Conservation (phyloP, 805 yeast genomes). For the Hemisphaericaspora nanyangensis region DNA sequence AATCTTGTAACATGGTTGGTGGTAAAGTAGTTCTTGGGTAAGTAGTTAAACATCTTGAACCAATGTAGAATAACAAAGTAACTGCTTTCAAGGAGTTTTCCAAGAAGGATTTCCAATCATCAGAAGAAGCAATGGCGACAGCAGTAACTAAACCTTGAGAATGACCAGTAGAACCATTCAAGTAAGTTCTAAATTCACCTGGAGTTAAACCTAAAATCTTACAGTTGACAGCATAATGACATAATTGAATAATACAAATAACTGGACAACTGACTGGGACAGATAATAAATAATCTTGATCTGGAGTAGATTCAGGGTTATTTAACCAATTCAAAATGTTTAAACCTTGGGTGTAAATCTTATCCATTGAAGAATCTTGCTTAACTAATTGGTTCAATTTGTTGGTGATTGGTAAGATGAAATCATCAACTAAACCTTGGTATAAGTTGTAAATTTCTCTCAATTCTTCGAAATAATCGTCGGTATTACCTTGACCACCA, state of each 20-base stretch:
- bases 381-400: slow-evolving; percentile 66
- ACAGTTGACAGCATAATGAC: slow-evolving; percentile 88
- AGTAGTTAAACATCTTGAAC: slow-evolving; percentile 83
- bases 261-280: slow-evolving; percentile 97
- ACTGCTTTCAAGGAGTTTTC: slow-evolving; percentile 72
- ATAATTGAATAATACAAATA: slow-evolving; percentile 91
- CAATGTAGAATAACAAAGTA: slow-evolving; percentile 85
- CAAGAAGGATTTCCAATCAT: slow-evolving; percentile 81
- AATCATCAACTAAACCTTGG: slow-evolving; percentile 73
- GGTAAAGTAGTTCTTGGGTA: slow-evolving; percentile 94
- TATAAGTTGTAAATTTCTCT: slow-evolving; percentile 79
- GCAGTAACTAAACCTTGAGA: slow-evolving; percentile 93
- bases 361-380: slow-evolving; percentile 72
- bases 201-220: slow-evolving; percentile 83
- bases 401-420: slow-evolving; percentile 65
- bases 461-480: slow-evolving; percentile 95
- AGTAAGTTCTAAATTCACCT: slow-evolving; percentile 70
- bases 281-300: slow-evolving; percentile 77
- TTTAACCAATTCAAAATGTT: slow-evolving; percentile 86
- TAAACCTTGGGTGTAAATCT: slow-evolving; percentile 90
- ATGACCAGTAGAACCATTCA: slow-evolving; percentile 79
- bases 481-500: slow-evolving; percentile 99
- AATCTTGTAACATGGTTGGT: slow-evolving; percentile 88
- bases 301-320: slow-evolving; percentile 83
- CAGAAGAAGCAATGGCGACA: slow-evolving; percentile 76